These are phyloP conservation scores for Ustilago lituana DNA, from an alignment of 1,284 basidiomycete genomes.

Conservation along the genomic window DNA sequence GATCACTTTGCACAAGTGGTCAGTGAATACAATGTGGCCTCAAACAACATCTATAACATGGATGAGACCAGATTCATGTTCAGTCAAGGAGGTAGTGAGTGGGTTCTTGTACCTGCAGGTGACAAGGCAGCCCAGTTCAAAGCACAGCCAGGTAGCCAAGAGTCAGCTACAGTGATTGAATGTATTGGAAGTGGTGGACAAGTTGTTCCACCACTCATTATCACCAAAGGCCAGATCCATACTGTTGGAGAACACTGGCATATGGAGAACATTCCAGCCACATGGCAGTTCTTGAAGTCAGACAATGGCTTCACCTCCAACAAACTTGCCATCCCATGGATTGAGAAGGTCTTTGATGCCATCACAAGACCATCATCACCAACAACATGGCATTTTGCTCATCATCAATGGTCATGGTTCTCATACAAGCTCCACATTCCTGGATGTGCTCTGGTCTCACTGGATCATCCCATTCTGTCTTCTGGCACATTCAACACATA, in stretches of 20 bases:
- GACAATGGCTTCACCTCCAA: conserved; percentile 3
- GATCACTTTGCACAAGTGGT: not conserved
- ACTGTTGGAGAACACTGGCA: conserved; percentile 10
- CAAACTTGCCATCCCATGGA: not conserved
- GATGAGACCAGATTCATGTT: conserved; percentile 5
- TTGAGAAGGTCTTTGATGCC: conserved; percentile 1
- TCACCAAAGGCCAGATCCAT: conserved; percentile 1
- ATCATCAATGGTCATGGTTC: conserved; percentile 1
- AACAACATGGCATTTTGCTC: conserved; percentile 1
- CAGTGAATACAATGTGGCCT: conserved; percentile 3
- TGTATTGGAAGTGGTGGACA: conserved; percentile 19
- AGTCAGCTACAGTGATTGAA: conserved; percentile 12
- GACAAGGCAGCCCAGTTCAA: conserved; percentile 7
- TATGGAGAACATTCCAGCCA: conserved; percentile 5
- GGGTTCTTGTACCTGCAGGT: conserved; percentile 4
- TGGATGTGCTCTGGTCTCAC: not conserved
- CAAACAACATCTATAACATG: conserved; percentile 13
- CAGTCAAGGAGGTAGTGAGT: conserved; percentile 4
- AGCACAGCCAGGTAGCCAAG: conserved; percentile 5
- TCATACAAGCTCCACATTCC: not conserved
- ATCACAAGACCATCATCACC: not conserved
- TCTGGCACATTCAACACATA: not conserved
- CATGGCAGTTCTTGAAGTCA: conserved; percentile 8
- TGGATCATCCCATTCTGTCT: not conserved
- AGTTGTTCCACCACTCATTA: not conserved